Percentiles rank a stretch among this genome's conserved stretches.
Conservation (phyloP, 371 early-diverging fungal species). For the Apophysomyces trapeziformis region DNA sequence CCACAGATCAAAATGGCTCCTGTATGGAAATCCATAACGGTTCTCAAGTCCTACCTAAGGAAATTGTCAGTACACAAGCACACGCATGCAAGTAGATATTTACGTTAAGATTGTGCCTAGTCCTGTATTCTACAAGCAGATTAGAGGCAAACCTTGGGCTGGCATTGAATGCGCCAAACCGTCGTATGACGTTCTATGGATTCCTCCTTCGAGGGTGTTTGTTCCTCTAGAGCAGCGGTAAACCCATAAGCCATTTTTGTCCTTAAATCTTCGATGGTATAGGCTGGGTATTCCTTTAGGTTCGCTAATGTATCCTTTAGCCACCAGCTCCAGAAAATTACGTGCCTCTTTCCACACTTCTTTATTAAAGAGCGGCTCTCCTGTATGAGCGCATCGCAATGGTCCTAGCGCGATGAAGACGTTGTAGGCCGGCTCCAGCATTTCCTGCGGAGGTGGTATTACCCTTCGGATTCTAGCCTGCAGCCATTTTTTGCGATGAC, state of each 20-base stretch:
- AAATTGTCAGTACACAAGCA: too few species aligned
- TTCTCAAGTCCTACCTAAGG: too few species aligned
- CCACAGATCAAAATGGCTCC: too few species aligned
- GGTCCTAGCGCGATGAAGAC: background rate
- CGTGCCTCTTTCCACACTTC: background rate
- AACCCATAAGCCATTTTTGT: background rate
- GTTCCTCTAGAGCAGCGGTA: background rate
- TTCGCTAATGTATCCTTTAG: background rate
- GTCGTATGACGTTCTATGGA: too few species aligned
- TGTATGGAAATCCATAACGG: too few species aligned
- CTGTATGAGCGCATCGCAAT: background rate
- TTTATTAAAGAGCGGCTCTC: background rate
- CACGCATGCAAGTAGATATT: too few species aligned
- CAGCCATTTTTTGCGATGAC: background rate
- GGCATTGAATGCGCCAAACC: too few species aligned
- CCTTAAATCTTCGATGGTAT: background rate
- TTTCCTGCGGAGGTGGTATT: background rate
- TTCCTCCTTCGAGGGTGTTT: background rate
- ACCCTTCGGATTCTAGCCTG: background rate
- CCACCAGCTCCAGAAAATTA: background rate
- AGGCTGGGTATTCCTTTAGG: background rate
- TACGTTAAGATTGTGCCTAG: too few species aligned
- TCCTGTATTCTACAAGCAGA: too few species aligned
- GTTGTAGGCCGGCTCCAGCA: background rate
- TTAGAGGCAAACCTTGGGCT: too few species aligned